These are phyloP conservation scores for Metschnikowia drakensbergensis DNA, from an alignment of 805 yeast genomes.

Conservation along the genomic window DNA sequence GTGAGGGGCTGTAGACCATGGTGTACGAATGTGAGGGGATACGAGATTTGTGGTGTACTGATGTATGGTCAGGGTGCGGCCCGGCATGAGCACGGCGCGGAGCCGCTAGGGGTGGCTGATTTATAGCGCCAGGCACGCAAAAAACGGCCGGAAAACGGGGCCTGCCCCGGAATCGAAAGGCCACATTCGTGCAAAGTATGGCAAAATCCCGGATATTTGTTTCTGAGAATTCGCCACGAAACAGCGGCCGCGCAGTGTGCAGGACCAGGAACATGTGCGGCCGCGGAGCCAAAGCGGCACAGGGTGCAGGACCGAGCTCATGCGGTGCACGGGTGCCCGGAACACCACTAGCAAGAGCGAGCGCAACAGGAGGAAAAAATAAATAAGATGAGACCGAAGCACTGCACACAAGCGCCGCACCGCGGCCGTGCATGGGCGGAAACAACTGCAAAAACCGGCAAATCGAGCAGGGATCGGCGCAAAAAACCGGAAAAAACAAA, in stretches of 20 bases:
- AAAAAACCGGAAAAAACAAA: not conserved
- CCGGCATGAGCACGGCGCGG: too few species aligned
- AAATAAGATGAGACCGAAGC: constrained; percentile 3
- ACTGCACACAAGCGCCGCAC: not conserved
- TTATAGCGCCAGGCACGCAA: not conserved
- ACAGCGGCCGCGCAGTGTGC: too few species aligned
- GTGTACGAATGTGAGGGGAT: too few species aligned
- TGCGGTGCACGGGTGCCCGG: constrained; percentile 3
- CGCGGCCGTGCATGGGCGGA: not conserved
- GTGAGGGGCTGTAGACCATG: too few species aligned
- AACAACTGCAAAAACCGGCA: not conserved
- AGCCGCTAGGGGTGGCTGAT: too few species aligned
- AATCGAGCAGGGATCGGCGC: not conserved
- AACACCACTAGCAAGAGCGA: not conserved
- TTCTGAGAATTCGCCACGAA: not conserved
- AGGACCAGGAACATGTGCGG: too few species aligned
- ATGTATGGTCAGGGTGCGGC: too few species aligned
- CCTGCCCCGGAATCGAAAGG: not conserved
- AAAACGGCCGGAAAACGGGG: not conserved
- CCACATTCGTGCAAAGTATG: not conserved
- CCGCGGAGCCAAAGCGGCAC: too few species aligned
- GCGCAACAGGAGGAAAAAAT: not conserved
- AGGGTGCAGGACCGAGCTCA: too few species aligned
- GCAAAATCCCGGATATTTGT: not conserved
- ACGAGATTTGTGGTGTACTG: too few species aligned